Conservation (phyloP, 140 eudicot genomes). For the Cichorium intybus region DNA sequence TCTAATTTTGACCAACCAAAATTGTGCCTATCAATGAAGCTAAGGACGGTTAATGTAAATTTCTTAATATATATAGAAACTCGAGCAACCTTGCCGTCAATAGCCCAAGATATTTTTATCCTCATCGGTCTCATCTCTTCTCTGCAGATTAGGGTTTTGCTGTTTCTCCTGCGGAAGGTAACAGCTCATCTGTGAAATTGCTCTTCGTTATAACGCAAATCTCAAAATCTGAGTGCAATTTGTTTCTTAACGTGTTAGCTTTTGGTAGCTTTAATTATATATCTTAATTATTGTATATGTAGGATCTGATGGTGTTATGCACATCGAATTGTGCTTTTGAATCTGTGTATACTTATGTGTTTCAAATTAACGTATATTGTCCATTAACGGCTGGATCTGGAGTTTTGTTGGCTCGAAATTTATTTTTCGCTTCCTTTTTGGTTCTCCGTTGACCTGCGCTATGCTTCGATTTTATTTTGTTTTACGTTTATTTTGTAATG, state of each 20-base stretch:
- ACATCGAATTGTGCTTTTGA: not conserved
- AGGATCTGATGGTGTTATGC: conserved; percentile 7
- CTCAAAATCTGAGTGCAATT: not conserved
- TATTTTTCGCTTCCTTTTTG: not conserved
- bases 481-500: not conserved
- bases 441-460: conserved; percentile 20
- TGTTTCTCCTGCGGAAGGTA: conserved; percentile 21
- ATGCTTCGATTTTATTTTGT: not conserved
- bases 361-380: not conserved
- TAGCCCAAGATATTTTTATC: conserved; percentile 26
- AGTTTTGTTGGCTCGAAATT: not conserved
- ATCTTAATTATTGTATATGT: conserved; percentile 7
- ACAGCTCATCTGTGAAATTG: not conserved
- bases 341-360: not conserved
- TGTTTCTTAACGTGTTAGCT: not conserved
- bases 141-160: conserved; percentile 36
- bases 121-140: conserved; percentile 16
- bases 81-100: conserved; percentile 25
- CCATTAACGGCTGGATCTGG: conserved; percentile 17
- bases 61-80: conserved; percentile 19
- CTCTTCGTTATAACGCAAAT: conserved; percentile 6
- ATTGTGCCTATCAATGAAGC: not conserved
- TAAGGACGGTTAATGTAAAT: not conserved
- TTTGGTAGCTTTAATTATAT: not conserved
- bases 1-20: not conserved